Percentiles rank a stretch among this genome's conserved stretches.
Evolutionary conservation across 768 basidiomycete genomes (phyloP).

Genomic region (Boletus insuetus): DNA sequence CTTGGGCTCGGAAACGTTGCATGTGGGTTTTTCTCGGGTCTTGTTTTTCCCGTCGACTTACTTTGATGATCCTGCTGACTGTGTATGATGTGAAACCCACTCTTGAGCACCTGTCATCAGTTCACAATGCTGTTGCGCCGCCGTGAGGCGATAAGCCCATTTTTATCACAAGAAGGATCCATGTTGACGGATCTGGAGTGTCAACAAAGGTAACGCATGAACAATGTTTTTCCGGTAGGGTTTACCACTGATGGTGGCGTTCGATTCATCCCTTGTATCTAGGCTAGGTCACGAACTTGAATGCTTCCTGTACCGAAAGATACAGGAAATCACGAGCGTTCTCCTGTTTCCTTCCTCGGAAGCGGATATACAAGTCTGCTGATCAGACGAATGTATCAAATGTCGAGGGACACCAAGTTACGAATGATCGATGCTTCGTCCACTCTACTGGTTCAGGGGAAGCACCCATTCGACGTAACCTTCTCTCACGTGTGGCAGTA

Average conservation of each 20-base stretch:
- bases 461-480: not conserved
- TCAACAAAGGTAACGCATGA: not conserved
- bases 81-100: not conserved
- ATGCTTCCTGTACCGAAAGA: too few relatives aligned
- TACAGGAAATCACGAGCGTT: too few relatives aligned
- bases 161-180: not conserved
- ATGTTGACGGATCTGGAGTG: not conserved
- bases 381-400: too few relatives aligned
- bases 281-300: too few relatives aligned
- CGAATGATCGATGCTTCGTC: not conserved
- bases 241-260: too few relatives aligned
- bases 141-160: not conserved
- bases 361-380: too few relatives aligned
- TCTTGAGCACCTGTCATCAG: too few relatives aligned
- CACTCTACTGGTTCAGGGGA: not conserved
- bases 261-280: too few relatives aligned
- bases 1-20: too few relatives aligned
- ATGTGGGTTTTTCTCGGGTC: not conserved
- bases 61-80: not conserved
- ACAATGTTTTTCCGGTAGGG: too few relatives aligned
- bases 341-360: too few relatives aligned
- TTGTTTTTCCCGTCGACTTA: not conserved
- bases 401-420: not conserved
- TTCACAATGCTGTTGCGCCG: not conserved
- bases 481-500: not conserved